These are phyloP conservation scores for Cucurbita maxima DNA, from an alignment of 306 rosid genomes.

Conservation along the genomic window DNA sequence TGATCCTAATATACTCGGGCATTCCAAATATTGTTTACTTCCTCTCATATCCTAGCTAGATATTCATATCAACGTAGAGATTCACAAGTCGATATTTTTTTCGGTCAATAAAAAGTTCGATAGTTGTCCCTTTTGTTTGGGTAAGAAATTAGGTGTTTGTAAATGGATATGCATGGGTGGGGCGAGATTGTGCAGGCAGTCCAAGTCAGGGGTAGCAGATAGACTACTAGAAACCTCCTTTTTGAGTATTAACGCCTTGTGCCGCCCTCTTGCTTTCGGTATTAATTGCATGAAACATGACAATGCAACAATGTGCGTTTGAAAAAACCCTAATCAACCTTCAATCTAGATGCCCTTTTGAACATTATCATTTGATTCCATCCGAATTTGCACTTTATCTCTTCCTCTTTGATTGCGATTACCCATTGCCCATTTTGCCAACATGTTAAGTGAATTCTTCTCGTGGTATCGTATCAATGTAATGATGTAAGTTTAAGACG, in stretches of 20 bases:
- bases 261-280: conserved; percentile 5
- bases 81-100: no score
- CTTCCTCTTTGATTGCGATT: no score
- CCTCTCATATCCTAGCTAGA: no score
- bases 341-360: neutral
- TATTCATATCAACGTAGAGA: no score
- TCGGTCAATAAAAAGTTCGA: no score
- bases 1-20: no score
- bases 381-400: neutral
- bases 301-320: neutral
- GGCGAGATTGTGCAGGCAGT: neutral
- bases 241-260: neutral
- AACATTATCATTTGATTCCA: neutral
- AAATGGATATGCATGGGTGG: neutral
- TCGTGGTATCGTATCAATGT: no score
- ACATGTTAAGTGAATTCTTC: no score
- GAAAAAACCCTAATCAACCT: neutral
- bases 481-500: no score
- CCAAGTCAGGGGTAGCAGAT: neutral
- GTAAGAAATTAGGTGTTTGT: neutral
- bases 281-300: neutral
- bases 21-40: no score
- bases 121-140: no score
- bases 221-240: neutral
- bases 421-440: no score